These are phyloP conservation scores for Pseudocercospora eumusae DNA, from an alignment of 2,329 filamentous ascomycete species.

Conservation along the genomic window DNA sequence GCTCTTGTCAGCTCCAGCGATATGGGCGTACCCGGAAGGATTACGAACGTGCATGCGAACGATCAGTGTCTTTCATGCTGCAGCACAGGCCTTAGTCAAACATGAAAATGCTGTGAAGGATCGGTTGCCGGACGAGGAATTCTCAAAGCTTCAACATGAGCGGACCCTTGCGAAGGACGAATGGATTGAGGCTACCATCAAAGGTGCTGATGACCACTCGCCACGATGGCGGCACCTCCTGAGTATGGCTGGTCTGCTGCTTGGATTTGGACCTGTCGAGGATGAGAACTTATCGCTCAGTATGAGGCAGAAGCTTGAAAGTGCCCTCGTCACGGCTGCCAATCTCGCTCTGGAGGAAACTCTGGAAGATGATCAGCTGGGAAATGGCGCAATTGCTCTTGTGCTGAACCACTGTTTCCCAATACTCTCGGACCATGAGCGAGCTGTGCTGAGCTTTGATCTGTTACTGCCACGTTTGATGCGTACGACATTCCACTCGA, in stretches of 20 bases:
- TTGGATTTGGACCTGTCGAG: constrained; percentile 70
- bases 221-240: constrained; percentile 80
- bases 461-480: constrained; percentile 68
- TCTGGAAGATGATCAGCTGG: constrained; percentile 54
- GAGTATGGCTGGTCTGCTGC: constrained; percentile 74
- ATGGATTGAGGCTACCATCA: constrained; percentile 61
- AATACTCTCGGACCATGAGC: constrained; percentile 63
- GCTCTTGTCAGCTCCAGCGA: constrained; percentile 67
- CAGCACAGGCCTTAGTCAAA: constrained; percentile 58
- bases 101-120: constrained; percentile 45
- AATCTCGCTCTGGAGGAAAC: constrained; percentile 70
- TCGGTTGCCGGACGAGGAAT: constrained; percentile 31
- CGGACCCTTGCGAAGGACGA: constrained; percentile 48
- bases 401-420: constrained; percentile 77
- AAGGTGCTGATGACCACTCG: constrained; percentile 62
- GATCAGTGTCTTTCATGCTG: constrained; percentile 71
- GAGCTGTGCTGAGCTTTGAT: constrained; percentile 64
- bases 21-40: constrained; percentile 66
- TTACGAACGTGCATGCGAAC: constrained; percentile 65
- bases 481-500: constrained; percentile 66
- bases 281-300: constrained; percentile 63
- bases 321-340: constrained; percentile 70
- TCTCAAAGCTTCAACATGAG: constrained; percentile 36
- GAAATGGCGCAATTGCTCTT: constrained; percentile 59
- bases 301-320: constrained; percentile 68